Conservation (phyloP, 208 protist genomes). For the Wallacemonas sp. region DNA sequence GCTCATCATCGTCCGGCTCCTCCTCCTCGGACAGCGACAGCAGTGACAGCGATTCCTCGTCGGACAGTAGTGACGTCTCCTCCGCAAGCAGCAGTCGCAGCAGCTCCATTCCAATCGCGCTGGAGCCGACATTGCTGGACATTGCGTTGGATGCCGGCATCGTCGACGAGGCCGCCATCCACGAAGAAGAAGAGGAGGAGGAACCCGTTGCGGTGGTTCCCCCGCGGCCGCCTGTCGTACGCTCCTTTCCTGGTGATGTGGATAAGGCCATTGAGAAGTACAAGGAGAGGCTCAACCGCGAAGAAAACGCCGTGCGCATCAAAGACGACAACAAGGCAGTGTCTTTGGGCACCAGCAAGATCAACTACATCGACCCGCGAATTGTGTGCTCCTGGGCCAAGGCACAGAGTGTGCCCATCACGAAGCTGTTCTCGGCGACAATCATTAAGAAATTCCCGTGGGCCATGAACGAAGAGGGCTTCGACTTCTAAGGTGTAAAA, state of each 20-base stretch:
- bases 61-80: slow-evolving; percentile 14
- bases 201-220: slow-evolving; percentile 28
- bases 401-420: slow-evolving; percentile 92
- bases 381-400: slow-evolving; percentile 98
- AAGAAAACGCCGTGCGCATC: slow-evolving; percentile 83
- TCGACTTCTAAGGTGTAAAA: slow-evolving; percentile 56
- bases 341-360: slow-evolving; percentile 97
- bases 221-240: slow-evolving; percentile 70
- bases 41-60: slow-evolving; percentile 1
- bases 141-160: slow-evolving; percentile 49
- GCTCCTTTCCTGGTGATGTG: slow-evolving; percentile 70
- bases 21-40: slow-evolving; percentile 10
- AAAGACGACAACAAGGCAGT: slow-evolving; percentile 92
- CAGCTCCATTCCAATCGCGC: slow-evolving; percentile 17
- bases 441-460: slow-evolving; percentile 98
- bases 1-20: slow-evolving; percentile 18
- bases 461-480: slow-evolving; percentile 88
- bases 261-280: slow-evolving; percentile 62
- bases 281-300: slow-evolving; percentile 72
- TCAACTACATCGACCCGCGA: slow-evolving; percentile 99
- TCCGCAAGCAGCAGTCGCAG: background rate
- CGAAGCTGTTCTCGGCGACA: slow-evolving; percentile 97
- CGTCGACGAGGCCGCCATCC: slow-evolving; percentile 33
- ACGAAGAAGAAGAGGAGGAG: slow-evolving; percentile 50
- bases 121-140: slow-evolving; percentile 61